Evolutionary conservation across 2,329 filamentous ascomycete genomes (phyloP).

Genomic region (Cytospora piceicola): DNA sequence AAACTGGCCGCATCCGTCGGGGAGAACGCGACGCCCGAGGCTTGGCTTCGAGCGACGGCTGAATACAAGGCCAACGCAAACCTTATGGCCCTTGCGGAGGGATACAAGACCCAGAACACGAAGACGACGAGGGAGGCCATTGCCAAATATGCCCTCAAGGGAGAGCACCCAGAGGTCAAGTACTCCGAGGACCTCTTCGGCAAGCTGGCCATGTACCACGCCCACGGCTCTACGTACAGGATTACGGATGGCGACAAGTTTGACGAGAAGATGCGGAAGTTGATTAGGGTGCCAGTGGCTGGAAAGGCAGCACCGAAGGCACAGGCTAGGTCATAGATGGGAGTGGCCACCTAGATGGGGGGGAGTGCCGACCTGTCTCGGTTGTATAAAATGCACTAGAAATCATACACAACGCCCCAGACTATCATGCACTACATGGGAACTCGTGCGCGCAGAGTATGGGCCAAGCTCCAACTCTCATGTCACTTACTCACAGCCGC

Average conservation of each 20-base stretch:
- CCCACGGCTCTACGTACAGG: slow-evolving; percentile 40
- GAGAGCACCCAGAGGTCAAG: slow-evolving; percentile 43
- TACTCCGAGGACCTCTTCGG: slow-evolving; percentile 37
- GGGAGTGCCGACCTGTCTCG: not conserved
- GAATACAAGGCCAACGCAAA: not conserved
- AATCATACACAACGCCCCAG: not conserved
- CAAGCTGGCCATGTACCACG: slow-evolving; percentile 43
- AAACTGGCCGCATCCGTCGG: slow-evolving; percentile 2
- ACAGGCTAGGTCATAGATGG: not conserved
- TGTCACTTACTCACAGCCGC: slow-evolving; percentile 15
- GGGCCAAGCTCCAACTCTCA: not conserved
- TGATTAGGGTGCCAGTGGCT: slow-evolving; percentile 18
- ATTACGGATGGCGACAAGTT: slow-evolving; percentile 35
- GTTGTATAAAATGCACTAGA: slow-evolving; percentile 27
- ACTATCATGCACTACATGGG: not conserved
- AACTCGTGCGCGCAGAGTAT: not conserved
- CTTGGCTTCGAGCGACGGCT: slow-evolving; percentile 6
- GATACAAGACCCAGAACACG: slow-evolving; percentile 29
- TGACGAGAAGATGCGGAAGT: slow-evolving; percentile 37
- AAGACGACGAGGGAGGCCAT: slow-evolving; percentile 40
- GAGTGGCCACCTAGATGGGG: not conserved
- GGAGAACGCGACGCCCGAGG: slow-evolving; percentile 10
- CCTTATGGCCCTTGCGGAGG: not conserved
- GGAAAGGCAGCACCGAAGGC: not conserved
- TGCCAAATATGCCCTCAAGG: slow-evolving; percentile 44